Conservation (phyloP, 2,329 filamentous ascomycete species). For the Aspergillus fischeri region DNA sequence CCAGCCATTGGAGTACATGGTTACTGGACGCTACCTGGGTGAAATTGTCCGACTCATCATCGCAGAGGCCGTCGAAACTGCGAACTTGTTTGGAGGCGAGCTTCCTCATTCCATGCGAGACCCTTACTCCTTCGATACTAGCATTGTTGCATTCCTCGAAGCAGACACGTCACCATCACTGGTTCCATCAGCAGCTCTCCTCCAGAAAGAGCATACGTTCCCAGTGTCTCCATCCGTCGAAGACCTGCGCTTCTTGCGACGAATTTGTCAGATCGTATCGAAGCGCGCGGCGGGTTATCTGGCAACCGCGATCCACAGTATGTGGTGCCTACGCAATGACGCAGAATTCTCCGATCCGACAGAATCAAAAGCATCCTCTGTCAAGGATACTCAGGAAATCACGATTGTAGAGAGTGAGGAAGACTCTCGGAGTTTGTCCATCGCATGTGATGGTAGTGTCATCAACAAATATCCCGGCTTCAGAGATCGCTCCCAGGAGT, state of each 20-base stretch:
- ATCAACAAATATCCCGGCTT: slow-evolving; percentile 51
- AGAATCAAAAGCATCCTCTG: slow-evolving; percentile 17
- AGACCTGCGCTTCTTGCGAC: slow-evolving; percentile 54
- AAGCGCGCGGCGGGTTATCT: slow-evolving; percentile 59
- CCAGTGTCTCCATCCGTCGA: slow-evolving; percentile 41
- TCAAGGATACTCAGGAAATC: slow-evolving; percentile 29
- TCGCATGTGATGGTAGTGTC: slow-evolving; percentile 51
- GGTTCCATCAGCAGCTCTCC: slow-evolving; percentile 38
- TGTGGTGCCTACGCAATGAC: slow-evolving; percentile 54
- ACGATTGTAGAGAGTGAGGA: slow-evolving; percentile 32
- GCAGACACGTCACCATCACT: slow-evolving; percentile 39
- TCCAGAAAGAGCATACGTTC: slow-evolving; percentile 52
- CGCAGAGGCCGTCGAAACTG: slow-evolving; percentile 54
- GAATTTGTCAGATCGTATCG: slow-evolving; percentile 51
- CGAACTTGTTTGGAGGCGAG: slow-evolving; percentile 54
- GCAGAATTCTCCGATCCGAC: slow-evolving; percentile 37
- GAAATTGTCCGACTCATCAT: slow-evolving; percentile 61
- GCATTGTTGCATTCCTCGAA: slow-evolving; percentile 56
- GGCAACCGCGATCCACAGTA: slow-evolving; percentile 59
- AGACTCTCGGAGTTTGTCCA: slow-evolving; percentile 35
- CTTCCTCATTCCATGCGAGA: slow-evolving; percentile 53
- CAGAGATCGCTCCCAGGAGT: slow-evolving; percentile 40
- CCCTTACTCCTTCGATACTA: slow-evolving; percentile 57
- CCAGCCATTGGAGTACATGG: slow-evolving; percentile 62
- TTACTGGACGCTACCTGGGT: slow-evolving; percentile 60